Evolutionary conservation across 495 filamentous ascomycete genomes (phyloP).

Genomic region (Talaromyces nanjingensis): DNA sequence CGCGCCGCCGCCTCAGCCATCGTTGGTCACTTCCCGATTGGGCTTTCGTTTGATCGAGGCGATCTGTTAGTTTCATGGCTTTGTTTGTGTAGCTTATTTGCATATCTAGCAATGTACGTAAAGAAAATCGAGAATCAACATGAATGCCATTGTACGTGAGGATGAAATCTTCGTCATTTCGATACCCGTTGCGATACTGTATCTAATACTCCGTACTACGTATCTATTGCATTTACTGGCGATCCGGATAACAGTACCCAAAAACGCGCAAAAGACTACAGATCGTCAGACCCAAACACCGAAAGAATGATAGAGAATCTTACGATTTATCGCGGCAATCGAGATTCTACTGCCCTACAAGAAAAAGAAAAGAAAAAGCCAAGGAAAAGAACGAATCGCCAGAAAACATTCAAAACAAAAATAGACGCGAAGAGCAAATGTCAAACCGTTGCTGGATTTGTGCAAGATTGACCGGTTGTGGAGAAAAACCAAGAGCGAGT

Average conservation of each 20-base stretch:
- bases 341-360: not conserved
- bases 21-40: slow-evolving; percentile 3
- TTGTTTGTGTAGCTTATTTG: not conserved
- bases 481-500: not conserved
- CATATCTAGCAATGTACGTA: not conserved
- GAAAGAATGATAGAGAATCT: not conserved
- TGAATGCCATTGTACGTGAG: not conserved
- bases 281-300: not conserved
- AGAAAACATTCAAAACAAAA: not conserved
- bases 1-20: slow-evolving; percentile 1
- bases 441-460: not conserved
- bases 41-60: not conserved
- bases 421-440: not conserved
- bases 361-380: not conserved
- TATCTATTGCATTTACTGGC: not conserved
- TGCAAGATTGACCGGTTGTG: not conserved
- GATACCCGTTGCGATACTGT: not conserved
- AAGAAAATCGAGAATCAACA: not conserved
- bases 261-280: not conserved
- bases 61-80: not conserved
- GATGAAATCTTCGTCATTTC: not conserved
- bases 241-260: not conserved
- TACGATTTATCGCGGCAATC: not conserved
- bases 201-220: not conserved
- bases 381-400: not conserved